Conservation (phyloP, 2,329 filamentous ascomycete genomes). For the Exophiala dermatitidis region DNA sequence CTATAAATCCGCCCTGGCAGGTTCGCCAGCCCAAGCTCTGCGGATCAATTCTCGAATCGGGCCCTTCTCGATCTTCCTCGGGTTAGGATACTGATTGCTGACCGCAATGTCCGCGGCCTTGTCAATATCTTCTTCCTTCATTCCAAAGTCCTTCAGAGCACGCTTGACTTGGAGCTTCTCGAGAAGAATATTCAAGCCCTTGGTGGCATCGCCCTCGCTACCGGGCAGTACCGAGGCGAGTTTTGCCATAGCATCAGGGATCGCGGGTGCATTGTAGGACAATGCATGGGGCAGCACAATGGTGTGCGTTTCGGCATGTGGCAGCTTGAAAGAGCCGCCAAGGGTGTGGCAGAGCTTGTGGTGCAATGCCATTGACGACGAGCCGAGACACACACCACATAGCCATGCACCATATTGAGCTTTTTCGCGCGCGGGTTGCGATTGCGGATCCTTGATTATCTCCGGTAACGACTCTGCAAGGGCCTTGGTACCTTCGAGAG, state of each 20-base stretch:
- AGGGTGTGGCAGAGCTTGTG: slow-evolving; percentile 62
- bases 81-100: slow-evolving; percentile 54
- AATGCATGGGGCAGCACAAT: slow-evolving; percentile 57
- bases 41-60: slow-evolving; percentile 51
- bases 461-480: slow-evolving; percentile 49
- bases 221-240: slow-evolving; percentile 50
- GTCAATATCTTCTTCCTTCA: slow-evolving; percentile 56
- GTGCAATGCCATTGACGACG: slow-evolving; percentile 56
- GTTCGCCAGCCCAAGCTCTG: slow-evolving; percentile 55
- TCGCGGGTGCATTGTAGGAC: slow-evolving; percentile 53
- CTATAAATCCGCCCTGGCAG: slow-evolving; percentile 20
- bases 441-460: slow-evolving; percentile 43
- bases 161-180: slow-evolving; percentile 48
- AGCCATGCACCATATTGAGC: slow-evolving; percentile 60
- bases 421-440: slow-evolving; percentile 41
- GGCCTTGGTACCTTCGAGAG: slow-evolving; percentile 50
- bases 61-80: slow-evolving; percentile 46
- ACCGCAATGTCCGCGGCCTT: slow-evolving; percentile 54
- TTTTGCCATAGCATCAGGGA: slow-evolving; percentile 47
- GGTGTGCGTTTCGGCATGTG: slow-evolving; percentile 60
- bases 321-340: slow-evolving; percentile 56
- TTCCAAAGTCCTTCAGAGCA: slow-evolving; percentile 49
- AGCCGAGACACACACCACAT: slow-evolving; percentile 54
- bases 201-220: slow-evolving; percentile 52
- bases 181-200: slow-evolving; percentile 51